Evolutionary conservation across 2,329 filamentous ascomycete species (phyloP).

Genomic region (Penicillium corylophilum): DNA sequence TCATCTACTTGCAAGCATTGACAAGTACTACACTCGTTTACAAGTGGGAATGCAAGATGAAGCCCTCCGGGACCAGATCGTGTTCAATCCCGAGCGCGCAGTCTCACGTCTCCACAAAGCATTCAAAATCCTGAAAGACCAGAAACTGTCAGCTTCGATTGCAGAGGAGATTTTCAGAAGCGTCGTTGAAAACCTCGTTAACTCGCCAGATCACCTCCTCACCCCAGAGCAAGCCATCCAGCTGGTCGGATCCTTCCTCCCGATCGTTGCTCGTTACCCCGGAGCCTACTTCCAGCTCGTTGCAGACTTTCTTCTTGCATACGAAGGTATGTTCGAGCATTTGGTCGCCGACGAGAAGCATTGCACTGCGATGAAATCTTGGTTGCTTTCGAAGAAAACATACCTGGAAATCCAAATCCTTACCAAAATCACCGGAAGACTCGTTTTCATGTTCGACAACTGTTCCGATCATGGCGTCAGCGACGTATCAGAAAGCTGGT

Average conservation of each 20-base stretch:
- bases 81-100: slow-evolving; percentile 5
- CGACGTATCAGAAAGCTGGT: not conserved
- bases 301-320: not conserved
- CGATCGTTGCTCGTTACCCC: slow-evolving; percentile 3
- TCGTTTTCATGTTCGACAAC: slow-evolving; percentile 7
- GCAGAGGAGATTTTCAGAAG: slow-evolving; percentile 8
- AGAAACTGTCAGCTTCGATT: slow-evolving; percentile 1
- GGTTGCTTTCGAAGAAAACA: slow-evolving; percentile 6
- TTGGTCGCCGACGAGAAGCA: slow-evolving; percentile 9
- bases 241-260: slow-evolving; percentile 11
- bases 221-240: slow-evolving; percentile 1
- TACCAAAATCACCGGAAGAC: not conserved
- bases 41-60: slow-evolving; percentile 4
- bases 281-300: slow-evolving; percentile 3
- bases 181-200: slow-evolving; percentile 7
- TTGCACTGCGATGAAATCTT: slow-evolving; percentile 5
- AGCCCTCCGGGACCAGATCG: slow-evolving; percentile 5
- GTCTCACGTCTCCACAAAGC: slow-evolving; percentile 10
- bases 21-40: slow-evolving; percentile 8
- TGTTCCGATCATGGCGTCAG: slow-evolving; percentile 11
- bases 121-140: slow-evolving; percentile 5
- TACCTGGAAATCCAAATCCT: slow-evolving; percentile 2
- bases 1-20: slow-evolving; percentile 5
- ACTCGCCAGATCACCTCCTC: slow-evolving; percentile 1
- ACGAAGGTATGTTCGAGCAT: slow-evolving; percentile 5